Conservation (phyloP, 257 asterid species). For the Penstemon eatonii region DNA sequence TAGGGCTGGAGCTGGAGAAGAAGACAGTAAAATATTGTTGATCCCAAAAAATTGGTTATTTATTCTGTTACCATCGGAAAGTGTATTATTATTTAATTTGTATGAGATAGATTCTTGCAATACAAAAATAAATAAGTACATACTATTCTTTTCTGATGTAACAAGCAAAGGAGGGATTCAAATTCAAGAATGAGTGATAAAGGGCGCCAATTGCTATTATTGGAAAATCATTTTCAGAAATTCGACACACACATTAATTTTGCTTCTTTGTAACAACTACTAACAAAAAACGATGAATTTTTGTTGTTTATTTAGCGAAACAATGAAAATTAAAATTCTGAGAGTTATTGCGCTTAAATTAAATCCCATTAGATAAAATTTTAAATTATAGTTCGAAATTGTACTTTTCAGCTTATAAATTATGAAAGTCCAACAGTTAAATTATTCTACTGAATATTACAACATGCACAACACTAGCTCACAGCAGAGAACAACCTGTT, state of each 20-base stretch:
- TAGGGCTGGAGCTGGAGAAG: slow-evolving; percentile 9
- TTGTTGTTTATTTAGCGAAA: no score
- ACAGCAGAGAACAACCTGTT: slow-evolving; percentile 7
- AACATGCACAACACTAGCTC: slow-evolving; percentile 6
- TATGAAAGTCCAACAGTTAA: slow-evolving; percentile 20
- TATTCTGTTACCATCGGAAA: slow-evolving; percentile 13
- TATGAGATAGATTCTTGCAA: slow-evolving; percentile 37
- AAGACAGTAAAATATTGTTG: slow-evolving; percentile 25
- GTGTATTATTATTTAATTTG: slow-evolving; percentile 25
- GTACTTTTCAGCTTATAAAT: slow-evolving; percentile 20
- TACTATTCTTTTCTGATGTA: no score
- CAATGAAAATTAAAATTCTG: no score
- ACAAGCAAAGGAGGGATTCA: no score
- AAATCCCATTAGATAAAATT: not conserved
- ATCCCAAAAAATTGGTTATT: slow-evolving; percentile 17
- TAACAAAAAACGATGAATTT: no score
- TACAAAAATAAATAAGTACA: no score
- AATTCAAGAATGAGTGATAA: no score
- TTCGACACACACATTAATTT: no score
- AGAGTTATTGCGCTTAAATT: no score
- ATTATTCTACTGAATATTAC: slow-evolving; percentile 14
- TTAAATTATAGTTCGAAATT: slow-evolving; percentile 27
- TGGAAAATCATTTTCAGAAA: no score
- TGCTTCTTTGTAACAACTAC: no score
- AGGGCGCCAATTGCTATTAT: no score